Evolutionary conservation across 1,284 basidiomycete species (phyloP).

Genomic region (Peniophora sp.): DNA sequence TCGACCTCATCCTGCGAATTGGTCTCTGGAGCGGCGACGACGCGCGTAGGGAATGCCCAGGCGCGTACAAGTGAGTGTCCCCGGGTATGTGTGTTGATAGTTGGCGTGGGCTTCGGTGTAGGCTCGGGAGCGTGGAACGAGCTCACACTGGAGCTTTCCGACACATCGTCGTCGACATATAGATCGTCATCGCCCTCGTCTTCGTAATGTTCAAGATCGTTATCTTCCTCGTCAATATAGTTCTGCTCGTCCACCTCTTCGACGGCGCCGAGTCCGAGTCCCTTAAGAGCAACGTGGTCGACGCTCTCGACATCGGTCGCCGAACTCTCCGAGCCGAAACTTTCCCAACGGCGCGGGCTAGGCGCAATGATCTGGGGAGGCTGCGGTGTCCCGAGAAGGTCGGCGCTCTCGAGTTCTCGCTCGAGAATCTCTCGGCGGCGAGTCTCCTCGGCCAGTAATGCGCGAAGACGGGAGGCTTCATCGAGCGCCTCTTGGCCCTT

Average conservation of each 20-base stretch:
- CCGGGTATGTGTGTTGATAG: constrained; percentile 23
- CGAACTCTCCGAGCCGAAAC: constrained; percentile 42
- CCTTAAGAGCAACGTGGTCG: constrained; percentile 30
- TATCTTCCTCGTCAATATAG: constrained; percentile 35
- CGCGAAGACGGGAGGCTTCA: constrained; percentile 25
- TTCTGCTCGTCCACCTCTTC: constrained; percentile 34
- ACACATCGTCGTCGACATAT: constrained; percentile 33
- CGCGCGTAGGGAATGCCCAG: constrained; percentile 61
- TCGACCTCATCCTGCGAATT: constrained; percentile 42
- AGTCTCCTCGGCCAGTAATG: constrained; percentile 29
- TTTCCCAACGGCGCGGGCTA: neutral
- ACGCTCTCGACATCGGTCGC: constrained; percentile 57
- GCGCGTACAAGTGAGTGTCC: constrained; percentile 48
- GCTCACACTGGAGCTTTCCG: constrained; percentile 49
- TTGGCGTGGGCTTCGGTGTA: constrained; percentile 16
- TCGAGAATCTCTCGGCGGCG: constrained; percentile 31
- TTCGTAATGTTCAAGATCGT: constrained; percentile 57
- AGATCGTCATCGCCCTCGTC: constrained; percentile 54
- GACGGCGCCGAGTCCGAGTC: constrained; percentile 46
- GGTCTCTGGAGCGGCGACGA: constrained; percentile 13
- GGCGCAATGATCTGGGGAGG: constrained; percentile 11
- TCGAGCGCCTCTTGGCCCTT: constrained; percentile 21
- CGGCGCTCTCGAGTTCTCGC: constrained; percentile 34
- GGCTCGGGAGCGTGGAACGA: constrained; percentile 28
- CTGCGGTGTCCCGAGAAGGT: constrained; percentile 35